Base-by-base conservation (phyloP, 1,139 yeast species). In the Debaryomyces subglobosus region DNA sequence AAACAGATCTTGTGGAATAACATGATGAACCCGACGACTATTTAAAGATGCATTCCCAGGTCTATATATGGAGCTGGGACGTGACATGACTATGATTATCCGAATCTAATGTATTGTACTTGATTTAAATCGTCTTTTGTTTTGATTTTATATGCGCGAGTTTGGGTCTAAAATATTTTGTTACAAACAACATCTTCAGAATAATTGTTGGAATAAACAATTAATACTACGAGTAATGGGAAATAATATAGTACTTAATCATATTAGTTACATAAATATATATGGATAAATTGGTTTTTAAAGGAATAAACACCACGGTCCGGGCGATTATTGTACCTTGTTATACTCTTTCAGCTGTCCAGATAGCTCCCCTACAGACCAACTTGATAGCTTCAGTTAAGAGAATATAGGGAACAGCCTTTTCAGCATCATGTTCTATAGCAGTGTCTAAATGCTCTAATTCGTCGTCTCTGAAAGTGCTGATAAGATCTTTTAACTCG, bases 361-460 rank as follows among this genome's bases (percentile, higher is more conserved):
- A 86, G 46, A 94, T 90, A n/a, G 99, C 97, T 10, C 82, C 86
- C 59, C 79, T 80, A 62, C 97, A 92, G 3, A 92, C 84, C 48
- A 79, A 67, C 65, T 91, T 94, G 57, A 95, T 91, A 8, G 86
- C 84, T 64, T 92, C 98, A 0, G 98, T 94, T 47, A 94, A 74
- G 36, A 92, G 65, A 73, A 86, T 79, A 67, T 95, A 94, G 1
- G 99, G 99, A 44, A 89, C 89, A 2, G 99, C 99, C 58, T 85
- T 82, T 57, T 91, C 88, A 0, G 99, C 94, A 62, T 94, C 98
- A 61, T 92, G 80, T 55, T 88, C 86, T 34, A 95, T 81, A 0
- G 99, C 99, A 1, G 97, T 94, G 58, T 94, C 90, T 59, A 95
- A 76, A 72, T 94, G 99, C 68, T 94, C 99, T 54, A 94, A 74